These are phyloP conservation scores for Astrocystis sublimbata DNA, from an alignment of 495 filamentous ascomycete genomes.

Conservation along the genomic window DNA sequence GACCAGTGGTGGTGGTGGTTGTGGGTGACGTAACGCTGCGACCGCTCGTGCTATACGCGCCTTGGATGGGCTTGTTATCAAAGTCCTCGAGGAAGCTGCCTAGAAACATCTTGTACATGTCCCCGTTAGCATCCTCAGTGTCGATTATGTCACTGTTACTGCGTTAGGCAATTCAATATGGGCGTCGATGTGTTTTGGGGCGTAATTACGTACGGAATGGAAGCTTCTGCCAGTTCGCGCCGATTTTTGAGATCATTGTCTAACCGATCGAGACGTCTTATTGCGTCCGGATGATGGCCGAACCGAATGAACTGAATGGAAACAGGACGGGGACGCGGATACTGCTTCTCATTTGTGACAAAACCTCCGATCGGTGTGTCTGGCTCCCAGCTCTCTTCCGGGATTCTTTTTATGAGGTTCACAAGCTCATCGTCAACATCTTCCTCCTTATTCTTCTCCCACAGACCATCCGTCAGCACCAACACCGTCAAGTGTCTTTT, in stretches of 20 bases:
- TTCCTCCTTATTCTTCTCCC: conserved; percentile 21
- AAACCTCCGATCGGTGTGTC: neutral
- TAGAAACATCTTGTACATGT: conserved; percentile 41
- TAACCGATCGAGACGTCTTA: conserved; percentile 28
- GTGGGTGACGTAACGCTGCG: neutral
- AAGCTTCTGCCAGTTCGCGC: conserved; percentile 6
- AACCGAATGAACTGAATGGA: conserved; percentile 39
- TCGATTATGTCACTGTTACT: conserved; percentile 36
- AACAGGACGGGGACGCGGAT: conserved; percentile 20
- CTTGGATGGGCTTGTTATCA: conserved; percentile 17
- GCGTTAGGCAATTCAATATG: neutral
- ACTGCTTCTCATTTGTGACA: neutral
- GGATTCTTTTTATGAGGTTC: conserved; percentile 18
- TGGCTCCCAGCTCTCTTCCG: conserved; percentile 20
- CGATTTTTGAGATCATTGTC: conserved; percentile 30
- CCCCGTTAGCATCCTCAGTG: conserved; percentile 28
- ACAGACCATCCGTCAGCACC: conserved; percentile 36
- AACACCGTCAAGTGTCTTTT: conserved; percentile 27
- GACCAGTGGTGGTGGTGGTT: neutral
- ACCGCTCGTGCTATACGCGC: conserved; percentile 6
- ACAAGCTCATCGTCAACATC: conserved; percentile 15
- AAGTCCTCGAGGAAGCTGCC: conserved; percentile 27
- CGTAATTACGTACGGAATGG: conserved; percentile 19
- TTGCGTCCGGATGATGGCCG: conserved; percentile 30
- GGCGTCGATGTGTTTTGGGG: neutral